Evolutionary conservation across 306 rosid genomes (phyloP), one percentile per base, ranked within the genome.

Genomic region (Mimosa bimucronata): DNA sequence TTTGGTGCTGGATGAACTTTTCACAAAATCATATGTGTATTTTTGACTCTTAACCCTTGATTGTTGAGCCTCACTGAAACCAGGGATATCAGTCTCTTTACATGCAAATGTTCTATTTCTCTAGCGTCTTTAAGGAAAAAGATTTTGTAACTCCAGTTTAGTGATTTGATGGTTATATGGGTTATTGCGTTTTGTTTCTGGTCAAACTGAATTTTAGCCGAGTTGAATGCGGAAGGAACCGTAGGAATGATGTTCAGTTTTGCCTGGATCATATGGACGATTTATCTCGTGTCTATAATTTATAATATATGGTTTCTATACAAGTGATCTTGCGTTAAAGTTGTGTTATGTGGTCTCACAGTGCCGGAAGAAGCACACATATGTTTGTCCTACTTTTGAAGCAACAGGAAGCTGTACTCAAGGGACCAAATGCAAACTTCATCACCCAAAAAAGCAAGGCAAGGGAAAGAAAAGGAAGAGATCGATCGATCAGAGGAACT

Each of bases 311-410:
- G 45, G 6, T 23, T 42, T 58, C 23, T 42, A 38, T 14, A 26
- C 41, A 26, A 28, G 40, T 44, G 57, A 70, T 45, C 60, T 2
- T 45, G 58, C 41, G 9, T 55, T 71, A 18, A 71, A 46, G 7
- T 28, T 68, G 40, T 28, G 42, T 18, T 29, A 64, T 85, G 60
- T 83, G 84, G 38, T 81, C 82, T 60, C 88, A 11, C 58, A 92
- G 97, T 95, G 99, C 82, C 97, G 90, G 90, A 93, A 88, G 94
- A 95, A 91, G 89, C 99, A 95, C 86, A 90, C 98, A 89, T 91
- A 90, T 77, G 87, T 89, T 72, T 93, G 97, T 84, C 93, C 90
- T 46, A 37, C 80, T 82, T 95, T 93, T 84, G 92, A 93, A 90
- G 94, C 94, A 48, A 91, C 94, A 0, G 98, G 98, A 74, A 85